These are phyloP conservation scores for Arctium lappa DNA, from an alignment of 129 eudicot genomes.

Conservation along the genomic window DNA sequence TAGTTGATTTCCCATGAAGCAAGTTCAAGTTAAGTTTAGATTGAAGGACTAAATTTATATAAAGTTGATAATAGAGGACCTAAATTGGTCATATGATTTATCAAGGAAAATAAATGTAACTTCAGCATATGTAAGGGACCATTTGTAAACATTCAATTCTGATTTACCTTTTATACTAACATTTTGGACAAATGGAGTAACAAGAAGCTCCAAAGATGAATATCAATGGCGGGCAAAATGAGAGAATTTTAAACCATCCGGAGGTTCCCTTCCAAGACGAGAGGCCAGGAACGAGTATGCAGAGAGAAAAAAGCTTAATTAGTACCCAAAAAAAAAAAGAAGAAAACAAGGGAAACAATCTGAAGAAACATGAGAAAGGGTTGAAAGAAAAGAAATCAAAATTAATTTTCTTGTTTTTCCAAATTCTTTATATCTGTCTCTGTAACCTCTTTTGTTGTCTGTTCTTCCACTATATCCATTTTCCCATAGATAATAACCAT, in stretches of 20 bases:
- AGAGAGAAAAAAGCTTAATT: background rate
- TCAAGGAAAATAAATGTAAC: background rate
- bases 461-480: background rate
- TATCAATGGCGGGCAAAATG: constrained; percentile 27
- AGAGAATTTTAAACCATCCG: constrained; percentile 30
- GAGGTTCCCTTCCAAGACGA: constrained; percentile 18
- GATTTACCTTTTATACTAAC: background rate
- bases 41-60: background rate
- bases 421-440: background rate
- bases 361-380: background rate
- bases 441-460: background rate
- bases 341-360: background rate
- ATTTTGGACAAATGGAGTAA: constrained; percentile 13
- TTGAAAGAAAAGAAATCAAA: background rate
- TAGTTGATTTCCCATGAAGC: too few relatives aligned
- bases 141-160: background rate
- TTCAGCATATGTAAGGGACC: background rate
- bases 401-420: background rate
- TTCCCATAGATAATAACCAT: background rate
- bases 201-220: constrained; percentile 7
- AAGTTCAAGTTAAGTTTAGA: too few relatives aligned
- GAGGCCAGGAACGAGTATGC: constrained; percentile 33
- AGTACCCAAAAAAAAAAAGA: background rate
- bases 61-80: background rate
- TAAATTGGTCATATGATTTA: background rate